These are phyloP conservation scores for Penicillium sp. DNA, from an alignment of 2,329 filamentous ascomycete species.

Conservation along the genomic window DNA sequence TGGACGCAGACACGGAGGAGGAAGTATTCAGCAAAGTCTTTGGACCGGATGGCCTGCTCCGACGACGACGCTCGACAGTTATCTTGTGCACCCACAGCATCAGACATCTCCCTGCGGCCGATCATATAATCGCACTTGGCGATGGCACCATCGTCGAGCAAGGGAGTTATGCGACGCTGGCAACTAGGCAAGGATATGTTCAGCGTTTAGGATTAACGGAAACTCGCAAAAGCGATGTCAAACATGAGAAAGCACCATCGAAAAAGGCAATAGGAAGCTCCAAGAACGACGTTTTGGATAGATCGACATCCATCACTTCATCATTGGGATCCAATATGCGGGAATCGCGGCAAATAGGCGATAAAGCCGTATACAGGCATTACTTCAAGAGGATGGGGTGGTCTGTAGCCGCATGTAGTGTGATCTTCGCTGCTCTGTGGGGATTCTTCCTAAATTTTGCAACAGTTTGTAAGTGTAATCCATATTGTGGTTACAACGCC, in stretches of 20 bases:
- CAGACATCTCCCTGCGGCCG: neutral
- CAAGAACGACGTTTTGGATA: too few relatives aligned
- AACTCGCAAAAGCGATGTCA: too few relatives aligned
- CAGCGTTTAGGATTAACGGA: neutral
- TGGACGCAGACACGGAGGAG: neutral
- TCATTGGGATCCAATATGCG: too few relatives aligned
- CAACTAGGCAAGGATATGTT: neutral
- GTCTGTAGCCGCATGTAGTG: neutral
- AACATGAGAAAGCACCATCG: too few relatives aligned
- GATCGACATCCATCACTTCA: too few relatives aligned
- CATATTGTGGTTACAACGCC: too few relatives aligned
- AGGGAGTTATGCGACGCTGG: neutral
- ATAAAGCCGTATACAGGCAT: neutral
- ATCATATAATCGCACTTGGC: neutral
- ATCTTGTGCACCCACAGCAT: neutral
- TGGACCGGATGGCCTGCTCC: neutral
- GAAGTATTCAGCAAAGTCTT: neutral
- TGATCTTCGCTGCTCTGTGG: neutral
- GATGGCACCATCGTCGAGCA: neutral
- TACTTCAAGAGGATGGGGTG: neutral
- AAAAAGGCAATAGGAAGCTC: too few relatives aligned
- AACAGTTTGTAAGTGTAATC: neutral
- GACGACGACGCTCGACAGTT: neutral
- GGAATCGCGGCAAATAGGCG: neutral
- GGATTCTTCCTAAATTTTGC: neutral